Base-by-base conservation (phyloP, 768 basidiomycete genomes). In the Rhodotorula diobovata region DNA sequence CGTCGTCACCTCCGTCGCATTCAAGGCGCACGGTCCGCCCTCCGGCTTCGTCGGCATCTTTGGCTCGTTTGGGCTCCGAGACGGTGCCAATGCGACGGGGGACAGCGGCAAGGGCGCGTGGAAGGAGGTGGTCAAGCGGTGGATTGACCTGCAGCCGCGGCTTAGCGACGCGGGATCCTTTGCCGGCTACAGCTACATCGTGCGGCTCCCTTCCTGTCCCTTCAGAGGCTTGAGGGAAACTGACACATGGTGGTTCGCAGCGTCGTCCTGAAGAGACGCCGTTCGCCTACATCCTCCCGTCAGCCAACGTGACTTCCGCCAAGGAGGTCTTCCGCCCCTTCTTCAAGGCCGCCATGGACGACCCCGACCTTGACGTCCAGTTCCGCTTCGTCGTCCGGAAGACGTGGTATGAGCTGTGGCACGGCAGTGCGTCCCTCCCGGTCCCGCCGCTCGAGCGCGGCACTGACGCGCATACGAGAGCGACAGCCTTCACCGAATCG, bases 231-330 rank as follows among this genome's bases (percentile, higher is more conserved):
- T 4, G 4, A 23, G 4, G n/a, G 28, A n/a, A 15, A 34, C n/a
- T 43, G 8, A 43, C 41, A 18, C 12, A 8, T n/a, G 20, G 21
- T 1, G 1, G 2, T 10, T 2, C 12, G 34, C 55, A 63, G 50
- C 55, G 55, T 34, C 61, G 56, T 10, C 62, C 56, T 2, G 35
- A 25, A 9, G 41, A 28, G 32, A 45, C 62, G 8, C 68, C 68
- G 2, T 69, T 69, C 68, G 68, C 68, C 32, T 69, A 69, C 57
- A 37, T 69, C 41, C 62, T 69, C 18, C 68, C 68, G 11, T 45
- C 62, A 18, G 7, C 35, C 3, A 39, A 63, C 32, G 12, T 63
- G n/a, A 35, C 12, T 0, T 57, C 64, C 56, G 68, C 68, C 9
- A 51, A 58, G 43, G 5, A 32, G 9, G 21, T 57, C 50, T 69